A percentile compares a stretch with the other conserved stretches of the same genome.
Conservation (phyloP, 345 rosid genomes). For the Chamaenerion angustifolium region DNA sequence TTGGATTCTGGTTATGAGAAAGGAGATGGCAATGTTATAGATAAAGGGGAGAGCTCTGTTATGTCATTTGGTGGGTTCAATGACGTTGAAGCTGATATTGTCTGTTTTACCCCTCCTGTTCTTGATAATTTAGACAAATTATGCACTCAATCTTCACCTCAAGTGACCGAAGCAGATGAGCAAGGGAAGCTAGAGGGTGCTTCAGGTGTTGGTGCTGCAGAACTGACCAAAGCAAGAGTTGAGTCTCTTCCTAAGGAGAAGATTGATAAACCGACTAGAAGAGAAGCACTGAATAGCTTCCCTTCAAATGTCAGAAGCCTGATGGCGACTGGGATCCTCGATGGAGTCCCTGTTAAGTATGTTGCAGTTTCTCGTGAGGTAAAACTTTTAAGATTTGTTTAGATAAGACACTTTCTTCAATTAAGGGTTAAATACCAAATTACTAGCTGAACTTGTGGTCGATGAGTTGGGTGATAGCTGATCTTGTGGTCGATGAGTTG, state of each 20-base stretch:
- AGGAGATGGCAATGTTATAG: conserved; percentile 30
- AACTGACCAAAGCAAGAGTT: conserved; percentile 27
- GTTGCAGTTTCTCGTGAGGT: conserved; percentile 72
- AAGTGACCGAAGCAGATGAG: conserved; percentile 23
- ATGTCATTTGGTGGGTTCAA: conserved; percentile 51
- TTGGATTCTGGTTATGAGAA: conserved; percentile 21
- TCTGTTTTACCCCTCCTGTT: conserved; percentile 22
- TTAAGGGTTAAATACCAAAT: no score
- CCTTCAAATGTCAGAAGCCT: conserved; percentile 90
- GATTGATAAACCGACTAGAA: conserved; percentile 31
- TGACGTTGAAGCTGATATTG: conserved; percentile 27
- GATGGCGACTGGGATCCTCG: conserved; percentile 89
- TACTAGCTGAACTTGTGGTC: no score
- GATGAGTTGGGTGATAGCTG: no score
- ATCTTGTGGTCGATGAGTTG: no score
- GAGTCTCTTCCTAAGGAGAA: conserved; percentile 41
- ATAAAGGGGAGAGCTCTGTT: conserved; percentile 38
- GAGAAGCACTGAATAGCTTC: conserved; percentile 78
- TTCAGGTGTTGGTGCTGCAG: conserved; percentile 18
- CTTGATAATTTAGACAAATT: conserved; percentile 31
- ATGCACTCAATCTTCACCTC: conserved; percentile 28
- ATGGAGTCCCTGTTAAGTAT: conserved; percentile 82
- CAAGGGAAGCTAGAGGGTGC: conserved; percentile 24
- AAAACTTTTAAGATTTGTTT: conserved; percentile 8
- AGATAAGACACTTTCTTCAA: no score